A percentile compares a stretch with the other conserved stretches of the same genome.
phyloP scores from a whole-genome alignment of 73 alveolate species.

The Urostyla sp. region DNA sequence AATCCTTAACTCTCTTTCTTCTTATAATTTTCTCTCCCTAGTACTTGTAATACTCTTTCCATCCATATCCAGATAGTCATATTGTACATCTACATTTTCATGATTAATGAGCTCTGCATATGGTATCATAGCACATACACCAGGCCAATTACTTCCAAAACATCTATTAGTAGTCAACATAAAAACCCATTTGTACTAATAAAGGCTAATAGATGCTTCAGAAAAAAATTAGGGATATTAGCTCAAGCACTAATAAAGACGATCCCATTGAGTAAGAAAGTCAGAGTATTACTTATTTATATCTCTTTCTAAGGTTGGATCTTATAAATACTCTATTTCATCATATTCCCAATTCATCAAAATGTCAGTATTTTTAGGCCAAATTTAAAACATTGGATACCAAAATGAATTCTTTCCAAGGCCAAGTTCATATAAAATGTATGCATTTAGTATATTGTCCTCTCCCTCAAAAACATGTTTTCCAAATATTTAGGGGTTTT shows the following conservation, averaged over 20 bases:
- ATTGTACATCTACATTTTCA: conserved; percentile 59
- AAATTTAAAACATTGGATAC: conserved; percentile 61
- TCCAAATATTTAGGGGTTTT: conserved; percentile 56
- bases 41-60: conserved; percentile 7
- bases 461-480: conserved; percentile 54
- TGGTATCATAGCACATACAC: conserved; percentile 50
- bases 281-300: neutral
- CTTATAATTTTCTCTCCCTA: conserved; percentile 17
- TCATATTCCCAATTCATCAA: conserved; percentile 53
- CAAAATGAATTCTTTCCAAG: conserved; percentile 56
- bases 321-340: conserved; percentile 59
- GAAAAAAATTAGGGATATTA: conserved; percentile 56
- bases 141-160: conserved; percentile 65
- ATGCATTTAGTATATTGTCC: conserved; percentile 50
- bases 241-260: neutral
- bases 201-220: conserved; percentile 17
- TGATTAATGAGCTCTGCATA: conserved; percentile 60
- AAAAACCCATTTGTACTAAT: conserved; percentile 40
- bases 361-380: conserved; percentile 62
- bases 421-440: conserved; percentile 48
- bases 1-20: conserved; percentile 24
- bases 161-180: conserved; percentile 50
- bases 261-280: conserved; percentile 16
- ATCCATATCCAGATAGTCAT: conserved; percentile 28
- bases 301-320: conserved; percentile 42